Percentiles rank a stretch among this genome's conserved stretches.
Conservation (phyloP, 768 basidiomycete genomes). For the Pleurotus ostreatus region DNA sequence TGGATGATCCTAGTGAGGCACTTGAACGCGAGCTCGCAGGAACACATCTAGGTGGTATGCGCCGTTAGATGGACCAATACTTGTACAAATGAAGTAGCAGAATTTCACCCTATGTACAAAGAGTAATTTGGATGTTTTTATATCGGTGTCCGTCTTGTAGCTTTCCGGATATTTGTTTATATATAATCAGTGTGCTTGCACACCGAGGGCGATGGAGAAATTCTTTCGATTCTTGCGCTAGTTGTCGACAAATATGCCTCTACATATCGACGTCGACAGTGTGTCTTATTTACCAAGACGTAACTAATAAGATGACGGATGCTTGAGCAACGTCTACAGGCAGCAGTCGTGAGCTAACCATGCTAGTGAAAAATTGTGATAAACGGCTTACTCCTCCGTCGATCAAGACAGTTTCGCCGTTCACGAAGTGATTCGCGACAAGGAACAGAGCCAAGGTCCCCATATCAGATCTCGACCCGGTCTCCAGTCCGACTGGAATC, state of each 20-base stretch:
- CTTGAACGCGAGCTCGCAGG: constrained; percentile 84
- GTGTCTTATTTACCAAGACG: not conserved
- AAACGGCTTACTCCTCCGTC: constrained; percentile 41
- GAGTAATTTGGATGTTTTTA: no score
- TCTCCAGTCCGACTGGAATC: constrained; percentile 26
- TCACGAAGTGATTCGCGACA: constrained; percentile 44
- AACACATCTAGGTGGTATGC: constrained; percentile 44
- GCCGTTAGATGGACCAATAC: not conserved
- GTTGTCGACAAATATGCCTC: no score
- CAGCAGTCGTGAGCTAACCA: no score
- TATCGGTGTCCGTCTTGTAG: no score
- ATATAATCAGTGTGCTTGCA: no score
- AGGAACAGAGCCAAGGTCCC: constrained; percentile 39
- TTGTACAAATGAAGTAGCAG: no score
- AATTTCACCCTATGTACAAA: no score
- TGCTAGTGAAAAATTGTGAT: not conserved
- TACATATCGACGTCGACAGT: no score
- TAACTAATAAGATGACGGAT: constrained; percentile 1
- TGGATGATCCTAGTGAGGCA: constrained; percentile 84
- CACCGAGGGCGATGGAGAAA: no score
- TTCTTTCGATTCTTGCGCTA: no score
- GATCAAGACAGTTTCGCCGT: constrained; percentile 44
- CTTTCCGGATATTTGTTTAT: no score
- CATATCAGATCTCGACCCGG: constrained; percentile 37
- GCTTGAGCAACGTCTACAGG: constrained; percentile 4